Conservation (phyloP, 1,139 yeast species). For the Scheffersomyces parashehatae region DNA sequence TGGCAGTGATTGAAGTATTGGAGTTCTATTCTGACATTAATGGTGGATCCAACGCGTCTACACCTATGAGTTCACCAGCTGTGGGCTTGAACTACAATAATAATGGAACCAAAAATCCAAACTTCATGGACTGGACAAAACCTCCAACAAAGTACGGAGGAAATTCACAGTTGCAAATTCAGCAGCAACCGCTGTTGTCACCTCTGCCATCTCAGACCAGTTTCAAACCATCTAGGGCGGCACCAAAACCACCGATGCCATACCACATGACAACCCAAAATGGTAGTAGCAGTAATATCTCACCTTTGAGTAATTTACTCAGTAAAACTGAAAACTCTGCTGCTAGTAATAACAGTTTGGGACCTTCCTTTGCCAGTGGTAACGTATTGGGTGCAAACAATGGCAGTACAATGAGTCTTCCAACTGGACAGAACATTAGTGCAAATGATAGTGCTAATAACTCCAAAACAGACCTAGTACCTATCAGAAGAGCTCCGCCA, state of each 20-base stretch:
- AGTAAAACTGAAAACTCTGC: conserved; percentile 21
- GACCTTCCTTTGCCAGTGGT: neutral
- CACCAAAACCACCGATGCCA: conserved; percentile 49
- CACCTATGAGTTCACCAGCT: conserved; percentile 30
- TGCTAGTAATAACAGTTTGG: conserved; percentile 1
- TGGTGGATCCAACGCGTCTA: conserved; percentile 33
- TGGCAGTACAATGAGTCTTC: neutral
- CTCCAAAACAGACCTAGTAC: conserved; percentile 31
- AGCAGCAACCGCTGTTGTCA: conserved; percentile 6
- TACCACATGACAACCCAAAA: conserved; percentile 33
- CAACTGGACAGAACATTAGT: too few species aligned
- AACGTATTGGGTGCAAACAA: neutral
- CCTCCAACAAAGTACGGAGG: conserved; percentile 27
- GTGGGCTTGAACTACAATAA: conserved; percentile 10
- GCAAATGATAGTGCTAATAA: too few species aligned
- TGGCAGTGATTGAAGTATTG: conserved; percentile 87
- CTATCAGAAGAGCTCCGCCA: conserved; percentile 57
- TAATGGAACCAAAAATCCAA: conserved; percentile 10
- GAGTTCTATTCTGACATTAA: conserved; percentile 70
- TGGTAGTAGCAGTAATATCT: conserved; percentile 17
- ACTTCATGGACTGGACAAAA: conserved; percentile 44
- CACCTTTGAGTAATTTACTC: conserved; percentile 39
- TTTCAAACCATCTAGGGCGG: conserved; percentile 42
- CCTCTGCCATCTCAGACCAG: conserved; percentile 11
- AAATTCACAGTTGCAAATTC: neutral